A percentile compares a stretch with the other conserved stretches of the same genome.
Conservation (phyloP, 805 yeast genomes). For the Danielozyma ontarioensis region DNA sequence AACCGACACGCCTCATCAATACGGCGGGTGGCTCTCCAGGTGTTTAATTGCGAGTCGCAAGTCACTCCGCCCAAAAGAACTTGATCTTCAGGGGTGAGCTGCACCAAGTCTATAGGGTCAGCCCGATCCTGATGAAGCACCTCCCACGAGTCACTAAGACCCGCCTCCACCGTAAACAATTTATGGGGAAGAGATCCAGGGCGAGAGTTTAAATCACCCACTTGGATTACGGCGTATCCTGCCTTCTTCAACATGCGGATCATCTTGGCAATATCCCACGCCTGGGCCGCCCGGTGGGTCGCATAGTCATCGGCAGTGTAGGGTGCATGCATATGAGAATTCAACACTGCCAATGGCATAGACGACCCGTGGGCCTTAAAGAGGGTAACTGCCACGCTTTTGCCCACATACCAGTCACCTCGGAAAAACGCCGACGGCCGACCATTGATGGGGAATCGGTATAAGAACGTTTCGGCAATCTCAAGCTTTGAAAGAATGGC, state of each 20-base stretch:
- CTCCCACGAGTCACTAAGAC: constrained; percentile 80
- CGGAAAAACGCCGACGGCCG: constrained; percentile 88
- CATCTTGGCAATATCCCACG: constrained; percentile 85
- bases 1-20: constrained; percentile 76
- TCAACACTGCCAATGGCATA: constrained; percentile 68
- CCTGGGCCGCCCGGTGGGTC: constrained; percentile 90
- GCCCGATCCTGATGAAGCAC: constrained; percentile 46
- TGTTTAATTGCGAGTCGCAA: constrained; percentile 81
- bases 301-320: constrained; percentile 77
- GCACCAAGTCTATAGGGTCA: constrained; percentile 20
- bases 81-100: constrained; percentile 44
- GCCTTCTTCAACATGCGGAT: constrained; percentile 57
- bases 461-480: constrained; percentile 70
- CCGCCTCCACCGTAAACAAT: constrained; percentile 64
- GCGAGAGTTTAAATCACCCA: constrained; percentile 87
- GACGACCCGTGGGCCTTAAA: constrained; percentile 47
- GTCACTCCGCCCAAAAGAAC: constrained; percentile 75
- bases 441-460: constrained; percentile 88
- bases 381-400: constrained; percentile 69
- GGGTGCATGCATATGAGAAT: constrained; percentile 98
- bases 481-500: constrained; percentile 82
- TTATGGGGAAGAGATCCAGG: constrained; percentile 83
- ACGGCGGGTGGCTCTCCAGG: constrained; percentile 65
- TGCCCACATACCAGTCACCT: constrained; percentile 98
- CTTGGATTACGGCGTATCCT: constrained; percentile 82